Evolutionary conservation across 257 asterid genomes (phyloP).

Genomic region (Fraxinus cuspidata): DNA sequence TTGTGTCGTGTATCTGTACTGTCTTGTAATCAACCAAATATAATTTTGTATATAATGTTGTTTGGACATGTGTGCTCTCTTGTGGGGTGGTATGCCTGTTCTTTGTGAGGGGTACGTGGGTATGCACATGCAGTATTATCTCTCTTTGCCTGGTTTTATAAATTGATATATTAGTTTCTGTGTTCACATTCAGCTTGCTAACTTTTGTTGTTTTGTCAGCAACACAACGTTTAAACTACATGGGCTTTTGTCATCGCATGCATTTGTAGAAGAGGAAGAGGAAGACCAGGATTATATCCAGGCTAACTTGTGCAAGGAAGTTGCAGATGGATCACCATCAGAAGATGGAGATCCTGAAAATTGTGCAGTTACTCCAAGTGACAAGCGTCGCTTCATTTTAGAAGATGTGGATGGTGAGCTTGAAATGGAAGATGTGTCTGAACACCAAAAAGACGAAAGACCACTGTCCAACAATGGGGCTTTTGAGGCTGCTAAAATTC

Average conservation of each 20-base stretch:
- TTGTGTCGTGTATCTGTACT: background rate
- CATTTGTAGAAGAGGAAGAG: conserved; percentile 49
- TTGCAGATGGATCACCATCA: conserved; percentile 43
- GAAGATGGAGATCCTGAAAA: conserved; percentile 61
- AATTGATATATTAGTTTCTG: background rate
- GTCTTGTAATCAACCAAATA: background rate
- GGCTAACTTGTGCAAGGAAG: conserved; percentile 40
- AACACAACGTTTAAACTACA: conserved; percentile 51
- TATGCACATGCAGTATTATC: background rate
- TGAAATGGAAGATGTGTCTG: conserved; percentile 98
- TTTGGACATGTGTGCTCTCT: background rate
- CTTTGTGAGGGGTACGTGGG: background rate
- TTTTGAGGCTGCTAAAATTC: conserved; percentile 28
- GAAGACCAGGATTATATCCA: conserved; percentile 64
- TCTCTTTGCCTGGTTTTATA: background rate
- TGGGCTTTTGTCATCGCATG: conserved; percentile 42
- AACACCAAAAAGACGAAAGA: conserved; percentile 66
- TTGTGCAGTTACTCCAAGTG: conserved; percentile 62
- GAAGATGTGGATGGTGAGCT: conserved; percentile 99
- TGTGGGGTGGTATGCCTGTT: background rate
- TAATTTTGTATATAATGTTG: background rate
- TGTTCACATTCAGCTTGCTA: background rate
- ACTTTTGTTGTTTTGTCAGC: conserved; percentile 29
- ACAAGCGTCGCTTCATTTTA: conserved; percentile 75
- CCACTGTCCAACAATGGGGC: conserved; percentile 32